Base-by-base conservation (phyloP, 805 yeast species). In the Isabelozyma pseudorhagii region DNA sequence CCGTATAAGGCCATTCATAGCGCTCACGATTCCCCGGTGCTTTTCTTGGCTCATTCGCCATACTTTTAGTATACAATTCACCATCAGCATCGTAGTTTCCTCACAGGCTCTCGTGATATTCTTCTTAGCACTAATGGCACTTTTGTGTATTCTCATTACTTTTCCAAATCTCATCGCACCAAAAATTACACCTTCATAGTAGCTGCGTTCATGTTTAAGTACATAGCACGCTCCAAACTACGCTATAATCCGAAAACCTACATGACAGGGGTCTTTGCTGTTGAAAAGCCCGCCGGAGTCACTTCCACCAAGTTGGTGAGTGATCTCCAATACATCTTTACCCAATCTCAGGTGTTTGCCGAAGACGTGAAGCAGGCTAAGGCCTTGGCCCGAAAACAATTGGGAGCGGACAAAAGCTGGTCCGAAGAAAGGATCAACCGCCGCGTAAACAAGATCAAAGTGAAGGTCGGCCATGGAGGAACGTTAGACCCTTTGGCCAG, bases 391-490 rank as follows among this genome's bases (percentile, higher is more conserved):
- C 69, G 74, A 31, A 54, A 54, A 18, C 75, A 75, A 41, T 62
- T 76, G 13, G 62, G 69, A 31, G 65, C 64, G 40, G 71, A 71
- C 60, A 67, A 66, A 45, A 63, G 65, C 48, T 68, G 73, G 62
- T 73, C 80, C 49, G 67, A 74, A 46, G 74, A 71, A 48, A 75
- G 82, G 38, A 77, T 81, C 42, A 76, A 79, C 51, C 77, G 80
- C 47, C 79, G 80, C 50, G 72, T 79, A 28, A 70, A 77, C 21
- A 74, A 75, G 31, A 71, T 80, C 4, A 84, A 84, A 58, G 83
- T 92, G 34, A 94, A 94, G 61, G 86, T 93, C 75, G 99, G 99
- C 1, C 99, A 94, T 66, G 99, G 99, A 15, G 99, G 99, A 8
- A 94, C 99, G 0, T 73, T 94, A 38, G 99, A 94, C 61, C 97